phyloP scores from a whole-genome alignment of 192 early-diverging fungal species.

The Jimgerdemannia flammicorona region DNA sequence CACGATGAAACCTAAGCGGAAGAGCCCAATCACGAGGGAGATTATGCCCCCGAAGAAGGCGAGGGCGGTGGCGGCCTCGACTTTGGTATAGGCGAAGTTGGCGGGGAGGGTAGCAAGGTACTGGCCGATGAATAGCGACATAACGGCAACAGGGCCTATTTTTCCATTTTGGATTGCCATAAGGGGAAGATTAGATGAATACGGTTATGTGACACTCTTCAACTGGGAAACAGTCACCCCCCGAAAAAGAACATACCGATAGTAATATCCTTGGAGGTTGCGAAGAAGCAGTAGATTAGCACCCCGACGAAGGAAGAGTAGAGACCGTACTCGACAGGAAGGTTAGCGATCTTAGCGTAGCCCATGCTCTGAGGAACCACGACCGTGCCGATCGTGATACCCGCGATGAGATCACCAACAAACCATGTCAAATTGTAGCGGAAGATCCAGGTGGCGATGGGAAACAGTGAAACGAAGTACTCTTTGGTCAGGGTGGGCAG shows the following conservation, averaged over 20 bases:
- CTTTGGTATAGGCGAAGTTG: constrained; percentile 16
- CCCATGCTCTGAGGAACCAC: constrained; percentile 71
- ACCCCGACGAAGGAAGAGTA: constrained; percentile 67
- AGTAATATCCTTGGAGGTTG: constrained; percentile 72
- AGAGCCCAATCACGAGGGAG: constrained; percentile 64
- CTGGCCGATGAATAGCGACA: constrained; percentile 73
- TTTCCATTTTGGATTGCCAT: not conserved
- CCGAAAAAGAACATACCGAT: constrained; percentile 40
- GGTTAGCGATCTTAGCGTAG: constrained; percentile 66
- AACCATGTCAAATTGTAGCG: constrained; percentile 44
- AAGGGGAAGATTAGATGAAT: too few species aligned
- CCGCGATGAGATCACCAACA: constrained; percentile 58
- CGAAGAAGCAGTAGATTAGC: constrained; percentile 65
- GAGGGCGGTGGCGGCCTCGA: constrained; percentile 55
- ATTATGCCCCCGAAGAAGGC: constrained; percentile 74
- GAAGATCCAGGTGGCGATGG: constrained; percentile 26
- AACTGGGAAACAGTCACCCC: not conserved
- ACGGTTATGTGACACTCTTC: not conserved
- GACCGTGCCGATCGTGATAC: constrained; percentile 72
- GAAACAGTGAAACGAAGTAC: constrained; percentile 21
- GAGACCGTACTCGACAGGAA: constrained; percentile 70
- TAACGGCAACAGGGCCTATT: constrained; percentile 42
- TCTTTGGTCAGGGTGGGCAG: constrained; percentile 16
- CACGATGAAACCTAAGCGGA: constrained; percentile 82
- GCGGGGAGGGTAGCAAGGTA: constrained; percentile 37